phyloP scores from a whole-genome alignment of 352 stramenopile species.

The Globisporangium nagaii region DNA sequence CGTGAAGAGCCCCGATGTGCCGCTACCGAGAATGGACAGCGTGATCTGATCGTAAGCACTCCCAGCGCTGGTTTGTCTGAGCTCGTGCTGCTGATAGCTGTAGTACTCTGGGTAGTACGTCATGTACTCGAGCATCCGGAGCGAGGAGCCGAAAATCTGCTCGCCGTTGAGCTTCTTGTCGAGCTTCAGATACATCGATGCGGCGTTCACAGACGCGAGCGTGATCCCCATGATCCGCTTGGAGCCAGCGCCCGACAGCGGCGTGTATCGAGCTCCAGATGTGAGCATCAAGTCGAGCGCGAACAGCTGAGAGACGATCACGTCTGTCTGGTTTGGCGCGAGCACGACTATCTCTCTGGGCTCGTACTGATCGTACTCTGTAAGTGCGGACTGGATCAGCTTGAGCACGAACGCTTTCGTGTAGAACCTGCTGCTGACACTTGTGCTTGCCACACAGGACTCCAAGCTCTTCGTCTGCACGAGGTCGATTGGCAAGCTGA shows the following conservation, averaged over 20 bases:
- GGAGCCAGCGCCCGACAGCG: slow-evolving; percentile 2
- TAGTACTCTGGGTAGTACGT: slow-evolving; percentile 28
- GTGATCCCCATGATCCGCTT: slow-evolving; percentile 8
- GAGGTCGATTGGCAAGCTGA: slow-evolving; percentile 3
- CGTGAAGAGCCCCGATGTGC: slow-evolving; percentile 25
- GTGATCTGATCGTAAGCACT: slow-evolving; percentile 14
- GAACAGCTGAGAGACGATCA: slow-evolving; percentile 8
- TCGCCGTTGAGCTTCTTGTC: slow-evolving; percentile 20
- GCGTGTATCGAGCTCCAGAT: slow-evolving; percentile 12
- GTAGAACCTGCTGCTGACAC: slow-evolving; percentile 20
- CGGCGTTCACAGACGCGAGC: slow-evolving; percentile 12
- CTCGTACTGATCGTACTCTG: slow-evolving; percentile 6
- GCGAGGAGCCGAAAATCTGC: slow-evolving; percentile 12
- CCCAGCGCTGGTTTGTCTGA: background rate
- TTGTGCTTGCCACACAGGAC: slow-evolving; percentile 18
- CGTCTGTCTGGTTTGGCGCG: slow-evolving; percentile 9
- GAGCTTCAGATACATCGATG: slow-evolving; percentile 13
- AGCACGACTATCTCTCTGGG: background rate
- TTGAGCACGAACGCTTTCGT: slow-evolving; percentile 22
- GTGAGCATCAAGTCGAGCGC: slow-evolving; percentile 10
- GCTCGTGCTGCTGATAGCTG: slow-evolving; percentile 13
- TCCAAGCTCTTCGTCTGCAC: slow-evolving; percentile 21
- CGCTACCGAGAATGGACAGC: slow-evolving; percentile 18
- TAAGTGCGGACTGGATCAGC: slow-evolving; percentile 18
- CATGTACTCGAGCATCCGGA: slow-evolving; percentile 27